phyloP scores from a whole-genome alignment of 176 grass and related monocot species.

The Eleusine indica region DNA sequence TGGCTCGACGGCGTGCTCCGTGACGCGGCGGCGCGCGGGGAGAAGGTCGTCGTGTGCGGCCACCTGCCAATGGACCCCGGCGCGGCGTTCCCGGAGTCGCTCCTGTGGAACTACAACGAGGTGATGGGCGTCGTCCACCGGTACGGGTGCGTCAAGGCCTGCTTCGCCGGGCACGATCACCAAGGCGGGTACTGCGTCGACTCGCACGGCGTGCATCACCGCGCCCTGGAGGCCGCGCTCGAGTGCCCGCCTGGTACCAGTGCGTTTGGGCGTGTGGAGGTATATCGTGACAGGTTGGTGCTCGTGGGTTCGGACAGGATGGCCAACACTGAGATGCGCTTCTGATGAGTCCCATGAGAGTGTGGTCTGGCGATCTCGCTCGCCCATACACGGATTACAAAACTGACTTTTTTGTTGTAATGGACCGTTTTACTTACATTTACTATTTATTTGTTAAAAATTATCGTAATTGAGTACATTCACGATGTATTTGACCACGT shows the following conservation, averaged over 20 bases:
- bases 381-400: neutral
- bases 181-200: constrained; percentile 69
- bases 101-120: constrained; percentile 88
- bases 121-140: constrained; percentile 69
- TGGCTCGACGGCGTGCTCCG: constrained; percentile 70
- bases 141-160: constrained; percentile 78
- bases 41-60: constrained; percentile 76
- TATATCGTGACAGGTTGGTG: constrained; percentile 64
- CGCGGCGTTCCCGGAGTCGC: constrained; percentile 48
- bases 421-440: too few relatives aligned
- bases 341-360: constrained; percentile 22
- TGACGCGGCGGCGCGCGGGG: constrained; percentile 32
- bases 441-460: too few relatives aligned
- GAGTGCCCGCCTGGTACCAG: constrained; percentile 77
- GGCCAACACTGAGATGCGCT: constrained; percentile 66
- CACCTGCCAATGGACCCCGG: constrained; percentile 83
- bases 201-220: constrained; percentile 69
- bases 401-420: neutral
- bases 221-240: constrained; percentile 71
- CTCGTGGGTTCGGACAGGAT: constrained; percentile 76
- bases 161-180: constrained; percentile 89
- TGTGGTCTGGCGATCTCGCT: neutral
- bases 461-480: too few relatives aligned
- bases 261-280: constrained; percentile 63
- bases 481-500: too few relatives aligned